These are phyloP conservation scores for Trichophyton mentagrophytes DNA, from an alignment of 2,329 filamentous ascomycete genomes.

Conservation along the genomic window DNA sequence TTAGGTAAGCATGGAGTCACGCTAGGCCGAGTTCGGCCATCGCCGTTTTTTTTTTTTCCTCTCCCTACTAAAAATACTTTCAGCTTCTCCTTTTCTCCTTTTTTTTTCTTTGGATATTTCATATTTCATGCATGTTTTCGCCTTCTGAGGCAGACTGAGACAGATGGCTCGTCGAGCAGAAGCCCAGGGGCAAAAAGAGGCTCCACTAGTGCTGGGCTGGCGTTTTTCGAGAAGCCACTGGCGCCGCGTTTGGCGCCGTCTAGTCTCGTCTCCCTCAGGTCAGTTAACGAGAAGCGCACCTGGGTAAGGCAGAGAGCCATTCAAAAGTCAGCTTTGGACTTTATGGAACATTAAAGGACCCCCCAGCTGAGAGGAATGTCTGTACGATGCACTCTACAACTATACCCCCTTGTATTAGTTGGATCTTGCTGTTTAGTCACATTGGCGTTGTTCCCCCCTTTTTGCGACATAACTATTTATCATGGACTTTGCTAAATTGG, in stretches of 20 bases:
- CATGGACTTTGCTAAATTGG: too few species aligned
- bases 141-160: not conserved
- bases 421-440: too few species aligned
- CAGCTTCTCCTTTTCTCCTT: not conserved
- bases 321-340: too few species aligned
- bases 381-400: too few species aligned
- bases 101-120: not conserved
- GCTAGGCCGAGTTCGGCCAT: not conserved
- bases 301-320: too few species aligned
- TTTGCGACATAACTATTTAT: too few species aligned
- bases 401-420: too few species aligned
- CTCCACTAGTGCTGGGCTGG: not conserved
- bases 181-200: not conserved
- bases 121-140: not conserved
- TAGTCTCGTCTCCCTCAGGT: not conserved
- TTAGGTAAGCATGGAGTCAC: not conserved
- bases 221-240: not conserved
- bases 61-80: not conserved
- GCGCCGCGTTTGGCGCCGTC: not conserved
- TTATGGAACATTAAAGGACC: too few species aligned
- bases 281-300: too few species aligned
- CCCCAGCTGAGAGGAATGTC: too few species aligned
- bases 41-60: not conserved
- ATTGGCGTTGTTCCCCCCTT: too few species aligned
- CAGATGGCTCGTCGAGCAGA: not conserved